phyloP scores from a whole-genome alignment of 2,329 filamentous ascomycete genomes.

The Lithohypha guttulata region DNA sequence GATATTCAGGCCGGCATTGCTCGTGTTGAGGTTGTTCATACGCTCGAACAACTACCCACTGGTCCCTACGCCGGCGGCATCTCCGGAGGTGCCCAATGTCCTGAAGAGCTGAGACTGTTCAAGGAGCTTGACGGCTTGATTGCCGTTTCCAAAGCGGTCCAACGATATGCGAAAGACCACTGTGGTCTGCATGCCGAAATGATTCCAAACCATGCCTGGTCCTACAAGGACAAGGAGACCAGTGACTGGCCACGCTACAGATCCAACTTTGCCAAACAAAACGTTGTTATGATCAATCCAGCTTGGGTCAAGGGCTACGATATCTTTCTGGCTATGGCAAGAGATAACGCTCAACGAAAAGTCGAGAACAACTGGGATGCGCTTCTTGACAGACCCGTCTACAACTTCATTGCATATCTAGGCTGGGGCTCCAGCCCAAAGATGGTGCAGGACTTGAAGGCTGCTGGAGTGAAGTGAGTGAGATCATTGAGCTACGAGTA shows the following conservation, averaged over 20 bases:
- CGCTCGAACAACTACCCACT: conserved; percentile 84
- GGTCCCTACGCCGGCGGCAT: conserved; percentile 54
- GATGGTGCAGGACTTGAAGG: conserved; percentile 3
- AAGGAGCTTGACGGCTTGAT: conserved; percentile 15
- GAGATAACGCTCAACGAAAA: conserved; percentile 4
- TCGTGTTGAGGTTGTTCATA: conserved; percentile 38
- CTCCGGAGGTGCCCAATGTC: conserved; percentile 9
- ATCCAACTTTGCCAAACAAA: conserved; percentile 14
- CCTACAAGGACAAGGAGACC: conserved; percentile 14
- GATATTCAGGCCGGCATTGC: conserved; percentile 1
- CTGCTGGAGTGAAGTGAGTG: conserved; percentile 11
- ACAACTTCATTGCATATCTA: conserved; percentile 13
- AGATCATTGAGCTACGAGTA: too few species aligned
- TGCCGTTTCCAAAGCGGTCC: conserved; percentile 13
- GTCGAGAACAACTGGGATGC: conserved; percentile 4
- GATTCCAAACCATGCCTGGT: conserved; percentile 17
- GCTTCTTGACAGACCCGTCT: conserved; percentile 11
- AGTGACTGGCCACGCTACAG: conserved; percentile 9
- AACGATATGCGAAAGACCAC: conserved; percentile 14
- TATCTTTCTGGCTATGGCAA: conserved; percentile 15
- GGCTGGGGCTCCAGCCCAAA: conserved; percentile 14
- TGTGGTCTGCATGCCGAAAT: conserved; percentile 14
- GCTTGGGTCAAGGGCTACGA: conserved; percentile 14
- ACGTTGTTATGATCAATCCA: conserved; percentile 17
- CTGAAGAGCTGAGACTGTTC: conserved; percentile 11